A percentile compares a stretch with the other conserved stretches of the same genome.
phyloP scores from a whole-genome alignment of 441 rosid species.

The Mallotus repandus region DNA sequence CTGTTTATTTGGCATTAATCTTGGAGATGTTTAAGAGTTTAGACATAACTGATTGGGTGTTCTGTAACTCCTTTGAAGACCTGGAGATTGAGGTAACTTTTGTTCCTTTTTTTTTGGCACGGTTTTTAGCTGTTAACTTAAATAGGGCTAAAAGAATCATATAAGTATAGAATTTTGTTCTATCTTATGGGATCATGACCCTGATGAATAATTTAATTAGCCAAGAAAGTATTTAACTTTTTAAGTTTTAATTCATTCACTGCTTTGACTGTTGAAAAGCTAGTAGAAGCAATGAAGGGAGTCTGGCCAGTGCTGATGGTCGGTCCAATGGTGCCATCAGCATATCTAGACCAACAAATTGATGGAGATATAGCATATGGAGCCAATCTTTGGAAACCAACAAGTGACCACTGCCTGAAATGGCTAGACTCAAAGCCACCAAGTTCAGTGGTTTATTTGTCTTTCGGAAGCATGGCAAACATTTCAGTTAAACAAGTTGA shows the following conservation, averaged over 20 bases:
- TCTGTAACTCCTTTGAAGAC: slow-evolving; percentile 45
- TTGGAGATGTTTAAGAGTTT: slow-evolving; percentile 27
- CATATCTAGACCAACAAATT: slow-evolving; percentile 40
- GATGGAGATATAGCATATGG: slow-evolving; percentile 45
- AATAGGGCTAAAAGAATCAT: too few species aligned
- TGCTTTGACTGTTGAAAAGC: slow-evolving; percentile 26
- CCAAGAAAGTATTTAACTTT: too few species aligned
- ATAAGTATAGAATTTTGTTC: too few species aligned
- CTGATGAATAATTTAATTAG: too few species aligned
- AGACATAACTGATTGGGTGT: slow-evolving; percentile 38
- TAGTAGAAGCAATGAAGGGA: slow-evolving; percentile 30
- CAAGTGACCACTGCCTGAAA: slow-evolving; percentile 26
- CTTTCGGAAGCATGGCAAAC: slow-evolving; percentile 65
- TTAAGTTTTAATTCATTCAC: too few species aligned
- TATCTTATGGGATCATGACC: too few species aligned
- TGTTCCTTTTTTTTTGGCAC: not conserved
- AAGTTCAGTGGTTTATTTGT: slow-evolving; percentile 47
- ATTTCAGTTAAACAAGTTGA: slow-evolving; percentile 42
- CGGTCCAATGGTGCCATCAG: slow-evolving; percentile 49
- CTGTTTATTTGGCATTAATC: slow-evolving; percentile 38
- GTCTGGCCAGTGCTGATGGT: slow-evolving; percentile 37
- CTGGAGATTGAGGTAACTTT: slow-evolving; percentile 42
- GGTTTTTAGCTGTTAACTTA: not conserved
- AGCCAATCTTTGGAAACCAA: slow-evolving; percentile 34
- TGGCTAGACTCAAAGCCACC: slow-evolving; percentile 40